Evolutionary conservation across 768 basidiomycete genomes (phyloP).

Genomic region (Cubamyces sp.): DNA sequence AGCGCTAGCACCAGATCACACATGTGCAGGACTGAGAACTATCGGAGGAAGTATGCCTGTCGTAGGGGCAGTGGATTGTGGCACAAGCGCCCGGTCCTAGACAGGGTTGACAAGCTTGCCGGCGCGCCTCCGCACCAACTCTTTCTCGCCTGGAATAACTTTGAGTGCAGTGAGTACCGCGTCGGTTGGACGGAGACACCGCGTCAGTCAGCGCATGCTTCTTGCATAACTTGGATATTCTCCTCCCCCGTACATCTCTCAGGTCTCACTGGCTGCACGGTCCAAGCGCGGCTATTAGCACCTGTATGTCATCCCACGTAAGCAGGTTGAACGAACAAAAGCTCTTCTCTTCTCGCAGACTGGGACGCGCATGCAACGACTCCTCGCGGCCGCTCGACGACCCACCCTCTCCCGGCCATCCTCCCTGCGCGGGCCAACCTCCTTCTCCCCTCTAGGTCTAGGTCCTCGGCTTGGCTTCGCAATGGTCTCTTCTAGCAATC

Average conservation of each 20-base stretch:
- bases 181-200: slow-evolving; percentile 10
- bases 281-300: not conserved
- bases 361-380: slow-evolving; percentile 24
- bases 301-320: slow-evolving; percentile 17
- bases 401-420: slow-evolving; percentile 6
- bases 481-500: slow-evolving; percentile 17
- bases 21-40: no score
- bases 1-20: no score
- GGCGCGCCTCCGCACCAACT: not conserved
- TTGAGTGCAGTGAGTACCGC: slow-evolving; percentile 3
- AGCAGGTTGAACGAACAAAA: slow-evolving; percentile 5
- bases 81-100: no score
- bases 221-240: not conserved
- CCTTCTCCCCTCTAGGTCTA: not conserved
- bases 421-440: not conserved
- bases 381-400: slow-evolving; percentile 22
- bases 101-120: not conserved
- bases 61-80: no score
- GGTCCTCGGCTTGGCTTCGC: slow-evolving; percentile 11
- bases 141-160: not conserved
- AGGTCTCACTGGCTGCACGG: not conserved
- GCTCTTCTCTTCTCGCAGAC: slow-evolving; percentile 8
- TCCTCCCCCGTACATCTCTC: not conserved
- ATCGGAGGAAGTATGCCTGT: no score
- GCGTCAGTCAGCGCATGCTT: slow-evolving; percentile 1